Evolutionary conservation across 2,329 filamentous ascomycete species (phyloP), one percentile per base, ranked within the genome.

Genomic region (Ophioceras dolichostomum): DNA sequence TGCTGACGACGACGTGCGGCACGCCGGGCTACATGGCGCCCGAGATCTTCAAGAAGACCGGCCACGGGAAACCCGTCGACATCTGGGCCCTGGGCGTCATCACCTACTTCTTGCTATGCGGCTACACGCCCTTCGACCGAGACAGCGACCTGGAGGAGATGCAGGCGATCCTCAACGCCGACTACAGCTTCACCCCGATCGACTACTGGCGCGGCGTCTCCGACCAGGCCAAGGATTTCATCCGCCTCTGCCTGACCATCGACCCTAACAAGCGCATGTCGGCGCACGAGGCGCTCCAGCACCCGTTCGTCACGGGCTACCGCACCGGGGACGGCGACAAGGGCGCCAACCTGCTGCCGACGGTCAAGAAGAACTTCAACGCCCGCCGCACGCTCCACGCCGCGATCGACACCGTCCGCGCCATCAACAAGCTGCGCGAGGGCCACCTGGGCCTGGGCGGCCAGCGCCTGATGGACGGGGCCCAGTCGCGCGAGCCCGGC

Each of bases 11-110:
- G 1, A 98, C 91, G 2, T 98, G 91, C 57, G 91, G 91, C 41
- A 98, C 91, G 2, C 91, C 91, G 4, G 91, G 91, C 34, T 98
- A 98, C 62, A 98, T 98, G 91, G 91, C 91, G 2, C 91, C 91
- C 17, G 91, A 98, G 59, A 98, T 98, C 52, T 98, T 98, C 65
- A 94, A 94, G 61, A 98, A 98, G 68, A 88, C 83, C 7, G 91
- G 91, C 19, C 91, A 98, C 57, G 91, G 91, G 45, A 98, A 96
- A 61, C 88, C 91, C 48, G 91, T 98, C 37, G 91, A 98, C 58
- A 80, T 98, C 45, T 98, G 91, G 91, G 91, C 91, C 27, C 86
- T 96, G 44, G 91, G 91, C 33, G 91, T 98, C 31, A 98, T 98
- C 54, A 96, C 91, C 22, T 98, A 96, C 66, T 98, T 98, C 65